Base-by-base conservation (phyloP, 768 basidiomycete genomes). In the Boletus rex-veris region DNA sequence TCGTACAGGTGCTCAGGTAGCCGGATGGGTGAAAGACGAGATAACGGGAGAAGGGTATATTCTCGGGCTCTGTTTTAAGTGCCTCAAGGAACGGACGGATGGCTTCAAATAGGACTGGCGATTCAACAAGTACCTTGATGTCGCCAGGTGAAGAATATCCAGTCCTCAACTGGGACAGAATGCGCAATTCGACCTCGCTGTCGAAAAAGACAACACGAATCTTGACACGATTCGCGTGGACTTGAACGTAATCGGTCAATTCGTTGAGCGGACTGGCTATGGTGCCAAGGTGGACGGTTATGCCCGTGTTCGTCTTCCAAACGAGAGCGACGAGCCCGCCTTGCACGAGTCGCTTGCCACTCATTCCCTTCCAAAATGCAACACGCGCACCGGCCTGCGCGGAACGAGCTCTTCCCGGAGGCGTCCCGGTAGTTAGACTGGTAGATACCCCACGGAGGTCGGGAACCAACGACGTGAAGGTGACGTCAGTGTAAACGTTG, bases 81-180 rank as follows among this genome's bases (percentile, higher is more conserved):
- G 80, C 76, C 53, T 85, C 76, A 14, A 90, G 73, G 71, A 89
- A 89, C 0, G 88, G 88, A 7, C 84, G 74, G 33, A 85, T 78
- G 0, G 83, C 74, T 54, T 86, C 86, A 54, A 79, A 87, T 79
- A 89, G 79, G 52, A 88, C 79, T 0, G 80, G 77, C 0, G 80
- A 75, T 54, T 89, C 86, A 14, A 88, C 69, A 21, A 88, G 69
- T 3, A 85, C 48, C 45, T 58, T 72, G 65, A 41, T 46, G 30
- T 35, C 58, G 19, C 66, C 48, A 2, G 45, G 54, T 14, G 65
- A 61, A 41, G 64, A 63, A 18, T 72, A 63, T 2, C 55, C 48
- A 63, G 61, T 50, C 53, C 50, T 53, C 45, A 80, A 55, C 41
- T 75, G 73, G 12, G 75, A 76, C 1, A 78, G 60, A 12, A 77